Evolutionary conservation across 2,329 filamentous ascomycete genomes (phyloP).

Genomic region (Ceratocystis smalleyi): DNA sequence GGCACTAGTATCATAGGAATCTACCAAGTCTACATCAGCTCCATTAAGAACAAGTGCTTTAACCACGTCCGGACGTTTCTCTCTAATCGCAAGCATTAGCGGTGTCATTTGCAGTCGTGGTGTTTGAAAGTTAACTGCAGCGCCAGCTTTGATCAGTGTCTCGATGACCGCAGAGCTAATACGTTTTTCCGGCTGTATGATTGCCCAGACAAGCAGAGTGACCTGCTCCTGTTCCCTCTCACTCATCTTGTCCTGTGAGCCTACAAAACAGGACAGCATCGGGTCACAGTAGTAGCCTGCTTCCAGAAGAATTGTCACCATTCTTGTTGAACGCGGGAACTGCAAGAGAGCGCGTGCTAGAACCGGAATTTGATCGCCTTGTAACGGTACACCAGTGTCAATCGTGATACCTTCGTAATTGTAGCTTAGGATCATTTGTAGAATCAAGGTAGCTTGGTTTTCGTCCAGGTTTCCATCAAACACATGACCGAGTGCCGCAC

Average conservation of each 20-base stretch:
- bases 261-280: constrained; percentile 15
- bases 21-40: constrained; percentile 43
- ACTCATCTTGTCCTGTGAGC: constrained; percentile 26
- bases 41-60: constrained; percentile 40
- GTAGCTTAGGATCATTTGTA: constrained; percentile 24
- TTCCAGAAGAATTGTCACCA: constrained; percentile 39
- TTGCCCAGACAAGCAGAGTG: constrained; percentile 43
- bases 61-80: constrained; percentile 41
- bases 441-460: background rate
- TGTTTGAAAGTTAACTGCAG: constrained; percentile 40
- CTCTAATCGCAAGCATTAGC: constrained; percentile 43
- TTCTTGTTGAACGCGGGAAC: constrained; percentile 38
- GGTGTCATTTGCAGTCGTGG: constrained; percentile 32
- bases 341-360: constrained; percentile 37
- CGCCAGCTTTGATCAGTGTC: constrained; percentile 37
- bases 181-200: constrained; percentile 47
- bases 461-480: constrained; percentile 1
- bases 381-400: constrained; percentile 33
- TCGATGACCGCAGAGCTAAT: constrained; percentile 44
- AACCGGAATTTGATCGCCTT: constrained; percentile 25
- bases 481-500: constrained; percentile 4
- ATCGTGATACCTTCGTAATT: constrained; percentile 33
- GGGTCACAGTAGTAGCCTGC: constrained; percentile 47
- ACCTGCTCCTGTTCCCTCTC: constrained; percentile 40
- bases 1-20: constrained; percentile 42